Percentiles rank a stretch among this genome's conserved stretches.
These are phyloP conservation scores for Cornus kousa DNA, from an alignment of 148 eudicot species.

Conservation along the genomic window DNA sequence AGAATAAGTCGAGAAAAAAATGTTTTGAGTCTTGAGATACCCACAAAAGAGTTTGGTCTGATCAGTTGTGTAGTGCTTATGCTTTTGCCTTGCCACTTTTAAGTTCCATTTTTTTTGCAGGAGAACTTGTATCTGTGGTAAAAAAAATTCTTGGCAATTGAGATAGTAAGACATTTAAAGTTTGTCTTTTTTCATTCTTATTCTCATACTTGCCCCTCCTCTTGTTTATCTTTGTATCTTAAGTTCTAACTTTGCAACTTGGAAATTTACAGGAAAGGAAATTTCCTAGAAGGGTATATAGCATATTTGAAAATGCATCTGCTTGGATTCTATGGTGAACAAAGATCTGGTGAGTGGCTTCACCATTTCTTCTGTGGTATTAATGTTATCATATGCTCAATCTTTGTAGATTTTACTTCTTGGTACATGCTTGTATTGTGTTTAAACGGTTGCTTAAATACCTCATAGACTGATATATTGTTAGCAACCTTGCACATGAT, in stretches of 20 bases:
- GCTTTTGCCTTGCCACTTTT: background rate
- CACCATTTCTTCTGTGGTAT: background rate
- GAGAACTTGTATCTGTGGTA: background rate
- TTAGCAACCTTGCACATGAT: background rate
- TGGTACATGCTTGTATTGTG: background rate
- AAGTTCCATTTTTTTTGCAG: background rate
- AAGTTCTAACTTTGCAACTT: background rate
- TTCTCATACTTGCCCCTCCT: background rate
- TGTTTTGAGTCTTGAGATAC: background rate
- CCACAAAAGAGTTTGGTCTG: background rate
- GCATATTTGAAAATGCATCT: background rate
- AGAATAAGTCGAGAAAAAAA: no score
- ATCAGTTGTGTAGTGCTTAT: background rate
- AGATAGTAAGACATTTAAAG: background rate
- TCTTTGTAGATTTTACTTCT: background rate
- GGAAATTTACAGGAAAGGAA: background rate
- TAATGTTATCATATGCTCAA: background rate
- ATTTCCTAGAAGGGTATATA: background rate
- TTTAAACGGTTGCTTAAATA: background rate
- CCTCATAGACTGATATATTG: background rate
- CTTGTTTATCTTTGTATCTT: background rate
- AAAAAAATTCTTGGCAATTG: background rate
- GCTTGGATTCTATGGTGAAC: background rate
- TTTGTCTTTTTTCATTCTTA: background rate
- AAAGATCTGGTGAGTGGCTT: background rate